A percentile compares a stretch with the other conserved stretches of the same genome.
Evolutionary conservation across 1,139 yeast species (phyloP).

Genomic region (Tardiomyces depauwii): DNA sequence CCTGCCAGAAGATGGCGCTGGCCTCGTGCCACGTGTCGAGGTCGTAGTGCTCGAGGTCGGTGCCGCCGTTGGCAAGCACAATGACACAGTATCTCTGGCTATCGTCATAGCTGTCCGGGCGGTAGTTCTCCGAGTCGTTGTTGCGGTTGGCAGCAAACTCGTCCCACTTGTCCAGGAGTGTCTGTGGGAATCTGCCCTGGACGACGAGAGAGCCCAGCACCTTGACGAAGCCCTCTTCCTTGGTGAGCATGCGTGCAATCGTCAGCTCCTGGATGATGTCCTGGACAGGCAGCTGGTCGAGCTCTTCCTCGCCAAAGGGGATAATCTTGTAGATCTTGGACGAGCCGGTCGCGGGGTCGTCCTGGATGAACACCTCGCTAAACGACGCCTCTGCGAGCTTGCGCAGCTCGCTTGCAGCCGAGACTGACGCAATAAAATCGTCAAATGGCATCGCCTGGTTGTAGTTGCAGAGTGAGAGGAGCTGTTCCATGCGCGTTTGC

Average conservation of each 20-base stretch:
- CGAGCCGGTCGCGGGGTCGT: constrained; percentile 3
- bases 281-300: constrained; percentile 32
- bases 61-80: constrained; percentile 38
- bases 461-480: constrained; percentile 29
- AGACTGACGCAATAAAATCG: constrained; percentile 17
- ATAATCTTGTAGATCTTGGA: constrained; percentile 34
- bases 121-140: constrained; percentile 23
- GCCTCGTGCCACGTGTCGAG: constrained; percentile 43
- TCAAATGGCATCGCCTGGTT: constrained; percentile 21
- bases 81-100: constrained; percentile 35
- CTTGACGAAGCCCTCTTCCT: constrained; percentile 32
- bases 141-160: constrained; percentile 17
- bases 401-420: constrained; percentile 10
- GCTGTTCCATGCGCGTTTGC: constrained; percentile 20
- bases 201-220: constrained; percentile 35
- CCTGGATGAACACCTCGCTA: constrained; percentile 33
- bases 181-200: constrained; percentile 34
- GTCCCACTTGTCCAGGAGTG: constrained; percentile 36
- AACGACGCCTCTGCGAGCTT: constrained; percentile 37
- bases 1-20: constrained; percentile 39
- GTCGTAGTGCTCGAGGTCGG: constrained; percentile 33
- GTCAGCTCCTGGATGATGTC: constrained; percentile 38
- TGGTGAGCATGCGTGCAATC: constrained; percentile 29
- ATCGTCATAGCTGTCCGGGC: constrained; percentile 28
- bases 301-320: constrained; percentile 37